Evolutionary conservation across 345 rosid genomes (phyloP), one percentile per base, ranked within the genome.

Genomic region (Melastoma malabathricum): DNA sequence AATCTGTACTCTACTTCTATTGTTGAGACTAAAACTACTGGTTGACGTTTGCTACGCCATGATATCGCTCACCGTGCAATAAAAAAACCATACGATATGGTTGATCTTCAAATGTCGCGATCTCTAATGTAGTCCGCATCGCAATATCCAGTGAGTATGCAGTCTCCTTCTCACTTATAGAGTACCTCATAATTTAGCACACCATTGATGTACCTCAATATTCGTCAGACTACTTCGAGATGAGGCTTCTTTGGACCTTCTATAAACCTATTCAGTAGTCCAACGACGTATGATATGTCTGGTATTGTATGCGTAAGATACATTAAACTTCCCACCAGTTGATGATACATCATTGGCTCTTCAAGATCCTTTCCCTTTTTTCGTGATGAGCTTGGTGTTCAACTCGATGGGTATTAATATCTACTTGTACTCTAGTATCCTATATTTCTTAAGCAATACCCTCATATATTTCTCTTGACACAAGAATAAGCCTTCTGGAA

Each of bases 1-100:
- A 22, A 51, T 41, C 50, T 10, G 16, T 59, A 54, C 22, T 59
- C 18, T 4, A 19, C 60, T 48, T 64, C 43, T 1, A 29, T 49
- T 0, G 29, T 52, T 25, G 68, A 58, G 2, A 52, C 4, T 6
- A 54, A 47, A 1, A 18, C 15, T 0, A 49, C 48, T 10, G 46
- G 52, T 19, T 44, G 55, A 3, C 59, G 39, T 3, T 48, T 43
- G 20, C 38, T 27, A 2, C 59, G 52, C 59, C 46, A 47, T 20
- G 51, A 64, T 34, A 51, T 27, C 17, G 2, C 25, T 43, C 51
- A 14, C 2, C 17, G 18, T 0, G n/a, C 63, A 49, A 17, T 4
- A 52, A 20, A 1, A 0, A 16, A 38, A 6, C 31, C 15, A 34
- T 52, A 52, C 34, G 2, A 7, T 6, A 2, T 52, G 13, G 56